These are phyloP conservation scores for Solanum bukasovii DNA, from an alignment of 257 asterid genomes.

Conservation along the genomic window DNA sequence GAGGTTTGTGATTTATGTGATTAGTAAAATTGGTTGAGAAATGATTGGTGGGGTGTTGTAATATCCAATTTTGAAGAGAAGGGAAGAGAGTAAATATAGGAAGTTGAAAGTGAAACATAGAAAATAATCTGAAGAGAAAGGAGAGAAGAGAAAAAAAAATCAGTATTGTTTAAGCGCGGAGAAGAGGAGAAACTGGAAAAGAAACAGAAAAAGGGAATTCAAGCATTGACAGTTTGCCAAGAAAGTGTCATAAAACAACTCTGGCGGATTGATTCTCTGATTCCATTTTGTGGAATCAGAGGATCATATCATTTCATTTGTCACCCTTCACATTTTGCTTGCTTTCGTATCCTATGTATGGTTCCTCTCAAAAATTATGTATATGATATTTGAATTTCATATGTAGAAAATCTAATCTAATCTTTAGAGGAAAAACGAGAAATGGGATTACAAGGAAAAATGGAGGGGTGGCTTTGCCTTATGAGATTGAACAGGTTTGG, in stretches of 20 bases:
- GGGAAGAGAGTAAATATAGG: neutral
- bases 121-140: neutral
- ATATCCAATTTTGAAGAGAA: neutral
- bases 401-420: neutral
- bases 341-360: neutral
- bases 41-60: neutral
- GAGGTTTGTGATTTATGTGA: neutral
- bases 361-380: neutral
- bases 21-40: neutral
- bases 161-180: conserved; percentile 9
- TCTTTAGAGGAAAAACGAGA: neutral
- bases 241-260: neutral
- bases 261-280: conserved; percentile 47
- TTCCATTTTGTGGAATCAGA: conserved; percentile 68
- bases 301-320: conserved; percentile 28
- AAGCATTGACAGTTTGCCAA: conserved; percentile 1
- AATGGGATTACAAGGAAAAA: conserved; percentile 46
- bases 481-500: conserved; percentile 72
- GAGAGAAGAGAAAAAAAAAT: conserved; percentile 17
- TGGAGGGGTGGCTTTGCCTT: conserved; percentile 85
- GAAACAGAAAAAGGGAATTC: neutral
- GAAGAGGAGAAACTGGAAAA: conserved; percentile 8
- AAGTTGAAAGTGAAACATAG: neutral
- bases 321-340: conserved; percentile 23
- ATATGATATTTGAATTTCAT: neutral